phyloP scores from a whole-genome alignment of 768 basidiomycete species.

The Russula griseocarnosa region DNA sequence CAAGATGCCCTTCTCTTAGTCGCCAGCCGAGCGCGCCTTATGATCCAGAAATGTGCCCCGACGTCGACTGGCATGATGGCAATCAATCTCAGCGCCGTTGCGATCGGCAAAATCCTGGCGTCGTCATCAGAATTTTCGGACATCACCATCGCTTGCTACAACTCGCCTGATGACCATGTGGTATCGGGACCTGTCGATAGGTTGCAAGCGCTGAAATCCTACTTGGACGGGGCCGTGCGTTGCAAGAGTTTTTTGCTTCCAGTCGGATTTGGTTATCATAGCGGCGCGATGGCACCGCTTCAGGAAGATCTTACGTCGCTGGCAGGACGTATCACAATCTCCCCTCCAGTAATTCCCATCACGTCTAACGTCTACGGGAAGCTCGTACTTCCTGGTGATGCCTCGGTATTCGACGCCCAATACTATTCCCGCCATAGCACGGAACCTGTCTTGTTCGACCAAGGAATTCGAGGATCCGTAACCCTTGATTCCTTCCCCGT shows the following conservation, averaged over 20 bases:
- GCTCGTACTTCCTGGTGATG: constrained; percentile 51
- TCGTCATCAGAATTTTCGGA: constrained; percentile 36
- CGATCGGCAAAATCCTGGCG: constrained; percentile 38
- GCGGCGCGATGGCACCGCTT: constrained; percentile 56
- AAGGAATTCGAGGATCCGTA: constrained; percentile 45
- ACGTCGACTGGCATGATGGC: constrained; percentile 59
- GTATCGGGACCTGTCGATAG: constrained; percentile 52
- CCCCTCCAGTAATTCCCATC: constrained; percentile 52
- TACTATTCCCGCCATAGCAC: constrained; percentile 60
- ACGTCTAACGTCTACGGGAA: constrained; percentile 58
- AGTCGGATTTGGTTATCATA: constrained; percentile 65
- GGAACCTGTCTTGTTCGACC: constrained; percentile 54
- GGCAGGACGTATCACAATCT: constrained; percentile 38
- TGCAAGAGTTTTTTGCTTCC: constrained; percentile 45
- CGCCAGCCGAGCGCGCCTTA: constrained; percentile 54
- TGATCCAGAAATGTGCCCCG: constrained; percentile 46
- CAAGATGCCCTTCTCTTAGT: constrained; percentile 56
- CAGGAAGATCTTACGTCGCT: constrained; percentile 46
- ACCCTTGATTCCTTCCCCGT: constrained; percentile 31
- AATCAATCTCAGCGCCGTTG: constrained; percentile 39
- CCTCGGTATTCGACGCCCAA: constrained; percentile 42
- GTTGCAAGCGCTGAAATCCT: constrained; percentile 41
- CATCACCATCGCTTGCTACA: constrained; percentile 56
- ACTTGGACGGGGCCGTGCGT: constrained; percentile 38
- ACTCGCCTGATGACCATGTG: constrained; percentile 53